These are phyloP conservation scores for Aspergillus sp. DNA, from an alignment of 2,329 filamentous ascomycete genomes.

Conservation along the genomic window DNA sequence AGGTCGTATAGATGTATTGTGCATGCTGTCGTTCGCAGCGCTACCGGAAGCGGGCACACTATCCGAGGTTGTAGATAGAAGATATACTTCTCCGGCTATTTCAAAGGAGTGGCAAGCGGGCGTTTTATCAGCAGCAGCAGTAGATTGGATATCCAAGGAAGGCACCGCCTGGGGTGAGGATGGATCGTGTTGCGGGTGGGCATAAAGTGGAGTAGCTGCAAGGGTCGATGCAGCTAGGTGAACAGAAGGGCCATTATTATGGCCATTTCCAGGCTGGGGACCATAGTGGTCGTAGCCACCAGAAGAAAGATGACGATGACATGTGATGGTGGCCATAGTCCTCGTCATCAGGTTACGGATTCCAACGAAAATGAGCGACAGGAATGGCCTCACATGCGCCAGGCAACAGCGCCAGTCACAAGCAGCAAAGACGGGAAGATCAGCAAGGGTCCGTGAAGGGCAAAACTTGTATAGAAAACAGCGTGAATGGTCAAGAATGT, in stretches of 20 bases:
- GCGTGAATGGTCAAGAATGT: constrained; percentile 2
- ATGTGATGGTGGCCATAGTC: constrained; percentile 28
- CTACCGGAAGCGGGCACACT: neutral
- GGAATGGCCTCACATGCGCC: constrained; percentile 17
- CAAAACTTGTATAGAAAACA: neutral
- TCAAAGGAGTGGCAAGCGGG: constrained; percentile 11
- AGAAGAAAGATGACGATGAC: constrained; percentile 21
- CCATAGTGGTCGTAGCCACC: constrained; percentile 12
- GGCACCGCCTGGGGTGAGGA: neutral
- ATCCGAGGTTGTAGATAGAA: neutral
- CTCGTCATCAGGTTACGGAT: constrained; percentile 13
- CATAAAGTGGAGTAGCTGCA: constrained; percentile 13
- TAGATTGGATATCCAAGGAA: constrained; percentile 13
- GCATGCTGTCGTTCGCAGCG: constrained; percentile 9
- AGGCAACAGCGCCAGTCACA: constrained; percentile 19
- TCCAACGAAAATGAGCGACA: constrained; percentile 6
- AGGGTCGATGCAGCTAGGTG: constrained; percentile 11
- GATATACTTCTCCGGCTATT: neutral
- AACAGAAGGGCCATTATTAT: constrained; percentile 17
- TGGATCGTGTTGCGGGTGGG: constrained; percentile 1
- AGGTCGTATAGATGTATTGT: constrained; percentile 7
- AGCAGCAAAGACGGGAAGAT: constrained; percentile 3
- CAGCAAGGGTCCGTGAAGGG: constrained; percentile 15
- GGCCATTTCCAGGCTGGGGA: constrained; percentile 2
- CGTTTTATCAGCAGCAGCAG: constrained; percentile 5